Base-by-base conservation (phyloP, 805 yeast species). In the Candida boleticola region DNA sequence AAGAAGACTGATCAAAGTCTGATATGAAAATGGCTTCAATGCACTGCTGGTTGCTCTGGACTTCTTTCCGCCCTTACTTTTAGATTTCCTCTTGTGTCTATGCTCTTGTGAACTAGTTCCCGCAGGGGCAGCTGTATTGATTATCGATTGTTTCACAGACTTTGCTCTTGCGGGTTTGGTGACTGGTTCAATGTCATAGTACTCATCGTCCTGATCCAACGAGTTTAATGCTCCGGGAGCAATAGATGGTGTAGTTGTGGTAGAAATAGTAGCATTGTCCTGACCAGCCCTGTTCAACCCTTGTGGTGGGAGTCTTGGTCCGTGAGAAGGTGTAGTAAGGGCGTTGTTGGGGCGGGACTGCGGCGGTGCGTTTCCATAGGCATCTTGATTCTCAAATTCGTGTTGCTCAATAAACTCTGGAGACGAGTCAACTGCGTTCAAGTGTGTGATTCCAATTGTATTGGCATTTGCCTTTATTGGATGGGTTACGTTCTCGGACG, bases 1-100 rank as follows among this genome's bases (percentile, higher is more conserved):
- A 29, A 79, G 57, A 19, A 79, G 60, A 37, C 73, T 70, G 9
- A 80, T 77, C 26, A 80, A 60, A 0, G 83, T 69, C 37, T 56
- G 54, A 46, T 69, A 69, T 16, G 67, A 59, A 43, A 70, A 70
- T 14, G 74, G 75, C 41, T 63, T 66, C 36, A 60, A 54, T 13
- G 41, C 51, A 9, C 43, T 34, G 23, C 39, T 34, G 7, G 45
- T 36, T 1, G 14, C 37, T 32, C 42, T 42, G 17, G 46, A 44
- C 14, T 40, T 22, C 11, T 40, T 45, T 29, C 36, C 41, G 22
- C 29, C n/a, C 29, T 47, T 51, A 3, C 43, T 29, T 41, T 51
- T 45, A 41, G 50, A 36, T 36, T 47, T 48, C 39, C 49, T 51
- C 19, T 54, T 48, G 5, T 11, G 16, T 47, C 50, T 58, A 20